Conservation (phyloP, 2,329 filamentous ascomycete genomes). For the Pseudogymnoascus sp. region DNA sequence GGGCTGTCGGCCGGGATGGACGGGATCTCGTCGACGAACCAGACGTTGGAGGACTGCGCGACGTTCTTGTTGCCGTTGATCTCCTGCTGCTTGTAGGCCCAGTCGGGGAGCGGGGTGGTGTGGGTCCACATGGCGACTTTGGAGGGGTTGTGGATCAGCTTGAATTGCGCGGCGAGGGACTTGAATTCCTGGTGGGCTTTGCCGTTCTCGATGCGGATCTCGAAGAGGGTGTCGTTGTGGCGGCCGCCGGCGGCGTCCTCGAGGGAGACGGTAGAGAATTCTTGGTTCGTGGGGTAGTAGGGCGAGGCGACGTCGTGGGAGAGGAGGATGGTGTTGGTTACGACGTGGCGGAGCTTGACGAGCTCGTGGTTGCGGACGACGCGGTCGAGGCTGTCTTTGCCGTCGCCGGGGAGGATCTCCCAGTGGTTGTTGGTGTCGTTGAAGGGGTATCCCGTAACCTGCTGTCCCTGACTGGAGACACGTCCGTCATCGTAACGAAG, state of each 20-base stretch:
- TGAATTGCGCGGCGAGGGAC: constrained; percentile 87
- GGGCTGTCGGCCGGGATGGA: constrained; percentile 58
- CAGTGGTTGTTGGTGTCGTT: constrained; percentile 99
- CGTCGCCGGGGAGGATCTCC: constrained; percentile 72
- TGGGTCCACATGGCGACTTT: constrained; percentile 99
- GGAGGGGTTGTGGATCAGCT: constrained; percentile 86
- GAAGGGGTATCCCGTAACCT: constrained; percentile 95
- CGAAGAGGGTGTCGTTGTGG: constrained; percentile 84
- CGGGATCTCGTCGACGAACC: constrained; percentile 88
- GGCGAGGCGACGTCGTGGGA: constrained; percentile 97
- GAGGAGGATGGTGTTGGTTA: constrained; percentile 76
- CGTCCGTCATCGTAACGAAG: constrained; percentile 94
- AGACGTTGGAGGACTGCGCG: constrained; percentile 80
- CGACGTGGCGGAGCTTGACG: constrained; percentile 76
- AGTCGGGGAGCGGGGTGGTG: constrained; percentile 87
- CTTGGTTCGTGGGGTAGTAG: constrained; percentile 94
- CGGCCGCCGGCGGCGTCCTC: constrained; percentile 67
- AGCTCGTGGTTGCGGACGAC: constrained; percentile 75
- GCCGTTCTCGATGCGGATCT: constrained; percentile 80
- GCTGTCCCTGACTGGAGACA: constrained; percentile 94
- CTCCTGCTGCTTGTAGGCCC: constrained; percentile 94
- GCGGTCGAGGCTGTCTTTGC: constrained; percentile 49
- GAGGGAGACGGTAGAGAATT: constrained; percentile 76
- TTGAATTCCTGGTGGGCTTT: constrained; percentile 79
- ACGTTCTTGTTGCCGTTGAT: constrained; percentile 99